Percentiles rank a stretch among this genome's conserved stretches.
Evolutionary conservation across 768 basidiomycete genomes (phyloP).

Genomic region (Lactifluus echinatus): DNA sequence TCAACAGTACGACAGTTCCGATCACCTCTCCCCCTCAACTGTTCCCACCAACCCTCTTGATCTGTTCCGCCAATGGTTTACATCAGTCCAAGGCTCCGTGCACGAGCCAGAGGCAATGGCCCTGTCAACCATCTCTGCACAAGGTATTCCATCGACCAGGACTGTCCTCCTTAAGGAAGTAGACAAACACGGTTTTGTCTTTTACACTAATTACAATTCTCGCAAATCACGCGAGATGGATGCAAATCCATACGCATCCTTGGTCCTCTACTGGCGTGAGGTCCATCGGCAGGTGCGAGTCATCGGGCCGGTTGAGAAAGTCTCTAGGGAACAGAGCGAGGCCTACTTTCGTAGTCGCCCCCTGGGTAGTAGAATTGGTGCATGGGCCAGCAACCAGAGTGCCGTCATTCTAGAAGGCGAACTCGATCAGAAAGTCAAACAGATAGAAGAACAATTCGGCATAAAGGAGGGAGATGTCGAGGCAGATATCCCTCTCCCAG

Average conservation of each 20-base stretch:
- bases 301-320: constrained; percentile 76
- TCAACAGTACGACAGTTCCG: constrained; percentile 65
- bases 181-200: constrained; percentile 84
- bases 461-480: constrained; percentile 33
- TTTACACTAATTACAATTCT: constrained; percentile 95
- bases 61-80: constrained; percentile 87
- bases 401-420: constrained; percentile 64
- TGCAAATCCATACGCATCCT: constrained; percentile 68
- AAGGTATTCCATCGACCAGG: constrained; percentile 78
- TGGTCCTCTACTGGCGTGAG: constrained; percentile 91
- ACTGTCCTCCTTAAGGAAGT: constrained; percentile 89
- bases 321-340: constrained; percentile 62
- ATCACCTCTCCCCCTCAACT: constrained; percentile 50
- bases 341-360: constrained; percentile 82
- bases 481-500: constrained; percentile 62
- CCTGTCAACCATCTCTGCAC: constrained; percentile 59
- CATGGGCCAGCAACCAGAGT: constrained; percentile 92
- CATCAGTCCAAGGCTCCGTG: constrained; percentile 53
- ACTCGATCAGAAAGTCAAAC: constrained; percentile 51
- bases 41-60: constrained; percentile 63
- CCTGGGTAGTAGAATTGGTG: constrained; percentile 76
- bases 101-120: constrained; percentile 88
- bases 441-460: constrained; percentile 50
- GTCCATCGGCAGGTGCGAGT: constrained; percentile 74
- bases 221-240: constrained; percentile 80